Evolutionary conservation across 2,329 filamentous ascomycete genomes (phyloP).

Genomic region (Apiospora sp.): DNA sequence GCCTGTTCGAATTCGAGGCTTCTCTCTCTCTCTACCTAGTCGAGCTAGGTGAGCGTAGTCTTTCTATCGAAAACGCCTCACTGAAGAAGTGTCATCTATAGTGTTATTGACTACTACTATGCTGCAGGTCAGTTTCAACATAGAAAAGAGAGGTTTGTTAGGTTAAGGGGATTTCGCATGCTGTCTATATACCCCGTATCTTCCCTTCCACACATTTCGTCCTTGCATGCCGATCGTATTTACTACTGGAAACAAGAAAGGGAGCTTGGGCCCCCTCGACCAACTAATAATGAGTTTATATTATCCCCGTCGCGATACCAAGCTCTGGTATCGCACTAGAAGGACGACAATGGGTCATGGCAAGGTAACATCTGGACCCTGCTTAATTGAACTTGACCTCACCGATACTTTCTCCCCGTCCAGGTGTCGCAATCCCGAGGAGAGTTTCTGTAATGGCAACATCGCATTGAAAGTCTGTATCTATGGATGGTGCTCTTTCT

Average conservation of each 20-base stretch:
- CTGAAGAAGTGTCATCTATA: background rate
- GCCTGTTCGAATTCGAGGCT: background rate
- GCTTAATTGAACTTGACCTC: conserved; percentile 9
- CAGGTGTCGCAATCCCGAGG: background rate
- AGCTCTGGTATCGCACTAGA: conserved; percentile 18
- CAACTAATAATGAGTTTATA: conserved; percentile 16
- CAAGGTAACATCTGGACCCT: conserved; percentile 11
- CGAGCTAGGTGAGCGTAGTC: background rate
- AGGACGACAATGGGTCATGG: conserved; percentile 9
- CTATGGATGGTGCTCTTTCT: background rate
- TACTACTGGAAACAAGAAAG: background rate
- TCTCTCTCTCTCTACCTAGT: no score
- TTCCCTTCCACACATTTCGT: background rate
- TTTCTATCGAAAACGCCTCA: background rate
- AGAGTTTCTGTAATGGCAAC: background rate
- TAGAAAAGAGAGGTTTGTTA: background rate
- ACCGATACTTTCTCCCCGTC: background rate
- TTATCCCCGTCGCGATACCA: conserved; percentile 18
- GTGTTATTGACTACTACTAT: background rate
- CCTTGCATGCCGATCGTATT: conserved; percentile 5
- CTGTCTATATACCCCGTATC: background rate
- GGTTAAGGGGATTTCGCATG: background rate
- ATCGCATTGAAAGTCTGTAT: background rate
- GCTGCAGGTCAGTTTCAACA: background rate
- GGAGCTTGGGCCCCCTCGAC: background rate